Percentiles rank a stretch among this genome's conserved stretches.
Conservation (phyloP, 306 rosid species). For the Cucurbita moschata region DNA sequence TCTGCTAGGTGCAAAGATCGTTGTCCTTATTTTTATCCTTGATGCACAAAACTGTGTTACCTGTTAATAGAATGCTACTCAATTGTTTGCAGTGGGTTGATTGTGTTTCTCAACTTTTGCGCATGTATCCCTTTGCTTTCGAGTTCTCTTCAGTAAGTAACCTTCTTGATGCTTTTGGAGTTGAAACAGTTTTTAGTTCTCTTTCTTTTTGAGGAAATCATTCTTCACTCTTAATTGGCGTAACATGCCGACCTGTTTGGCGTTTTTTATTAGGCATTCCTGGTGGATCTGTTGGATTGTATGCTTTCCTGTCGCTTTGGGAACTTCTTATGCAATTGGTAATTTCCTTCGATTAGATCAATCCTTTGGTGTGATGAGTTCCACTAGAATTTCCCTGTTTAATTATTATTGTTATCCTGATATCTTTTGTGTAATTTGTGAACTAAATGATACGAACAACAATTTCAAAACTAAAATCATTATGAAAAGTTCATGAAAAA, state of each 20-base stretch:
- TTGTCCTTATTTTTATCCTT: neutral
- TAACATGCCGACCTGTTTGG: neutral
- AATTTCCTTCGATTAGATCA: slow-evolving; percentile 12
- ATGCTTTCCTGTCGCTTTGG: slow-evolving; percentile 89
- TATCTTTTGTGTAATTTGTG: neutral
- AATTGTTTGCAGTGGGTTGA: slow-evolving; percentile 75
- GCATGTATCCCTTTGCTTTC: slow-evolving; percentile 93
- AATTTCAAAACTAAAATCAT: neutral
- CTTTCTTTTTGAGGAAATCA: neutral
- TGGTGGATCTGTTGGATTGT: slow-evolving; percentile 82
- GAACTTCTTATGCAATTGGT: slow-evolving; percentile 94
- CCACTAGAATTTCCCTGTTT: neutral
- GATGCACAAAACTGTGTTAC: neutral
- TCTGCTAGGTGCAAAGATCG: too few relatives aligned
- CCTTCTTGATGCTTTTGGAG: neutral
- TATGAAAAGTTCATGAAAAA: neutral
- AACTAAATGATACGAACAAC: neutral
- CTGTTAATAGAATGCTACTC: neutral
- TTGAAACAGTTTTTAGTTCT: neutral
- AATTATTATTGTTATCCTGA: neutral
- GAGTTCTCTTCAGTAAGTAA: slow-evolving; percentile 78
- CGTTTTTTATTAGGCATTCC: slow-evolving; percentile 43
- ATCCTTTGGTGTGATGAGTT: neutral
- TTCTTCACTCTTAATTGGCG: slow-evolving; percentile 8
- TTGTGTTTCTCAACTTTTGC: slow-evolving; percentile 80